Base-by-base conservation (phyloP, 805 yeast species). In the Kodamaea kaohsiungensis region DNA sequence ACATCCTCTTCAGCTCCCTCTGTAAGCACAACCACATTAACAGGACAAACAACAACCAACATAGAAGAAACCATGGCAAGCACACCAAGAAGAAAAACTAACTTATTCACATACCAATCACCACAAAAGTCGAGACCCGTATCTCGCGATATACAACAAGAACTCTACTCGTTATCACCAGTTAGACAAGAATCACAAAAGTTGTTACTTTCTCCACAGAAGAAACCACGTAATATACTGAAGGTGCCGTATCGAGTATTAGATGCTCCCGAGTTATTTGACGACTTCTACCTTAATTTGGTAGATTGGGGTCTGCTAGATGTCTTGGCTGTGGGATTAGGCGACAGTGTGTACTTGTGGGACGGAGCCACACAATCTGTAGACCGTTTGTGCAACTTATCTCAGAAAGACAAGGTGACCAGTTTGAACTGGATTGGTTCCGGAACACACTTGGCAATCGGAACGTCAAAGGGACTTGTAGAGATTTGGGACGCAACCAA, bases 221-320 rank as follows among this genome's bases (percentile, higher is more conserved):
- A 87, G 69, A 87, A 84, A 63, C 83, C 88, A 1, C 74, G 99
- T 46, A 80, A 82, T 30, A 89, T 95, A 17, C 79, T 95, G 2
- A 89, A 88, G 64, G 89, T 91, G 0, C 98, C 99, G 0, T 91
- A 88, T 65, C 79, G 97, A 53, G 98, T 93, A 4, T 79, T 93
- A 45, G 99, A 93, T 72, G 99, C 99, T 0, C 99, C 98, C 0
- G 96, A 91, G 48, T 75, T 95, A 18, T 91, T 91, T 5, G 98
- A 95, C 67, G 98, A 93, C 67, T 93, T 92, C 65, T 93, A 93
- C 67, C 78, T 91, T 49, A 95, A 95, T 63, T 77, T 95, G 53
- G 88, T 95, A 1, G 98, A 95, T 67, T 93, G 99, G 99, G 96
- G 98, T 0, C 82, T 90, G 22, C 90, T 87, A 54, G 96, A 93